Evolutionary conservation across 306 rosid species (phyloP), one percentile per base, ranked within the genome.

Genomic region (Glycine soja): DNA sequence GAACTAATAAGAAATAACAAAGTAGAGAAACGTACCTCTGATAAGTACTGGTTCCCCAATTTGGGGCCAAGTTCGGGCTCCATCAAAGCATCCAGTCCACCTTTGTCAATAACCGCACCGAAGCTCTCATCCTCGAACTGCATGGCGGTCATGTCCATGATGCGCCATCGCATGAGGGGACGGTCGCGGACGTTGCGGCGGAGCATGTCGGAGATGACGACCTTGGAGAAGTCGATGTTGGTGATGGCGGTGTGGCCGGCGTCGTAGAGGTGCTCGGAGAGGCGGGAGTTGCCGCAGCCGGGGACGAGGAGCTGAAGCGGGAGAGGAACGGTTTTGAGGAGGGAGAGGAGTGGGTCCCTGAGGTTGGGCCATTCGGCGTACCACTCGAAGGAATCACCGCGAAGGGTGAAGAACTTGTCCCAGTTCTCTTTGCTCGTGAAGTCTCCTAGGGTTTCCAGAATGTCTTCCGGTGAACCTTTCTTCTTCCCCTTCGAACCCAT

Each of bases 11-110:
- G 38, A 4, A 36, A 36, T 36, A 36, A 36, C 4, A 36, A 36
- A 36, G 4, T 36, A 36, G 38, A 36, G 38, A 36, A 36, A 36
- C 40, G 40, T 36, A 36, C 99, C 99, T 95, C 96, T 0, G 92
- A 85, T 30, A 95, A 86, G 86, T 91, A 95, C 82, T 86, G 91
- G 61, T 77, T 88, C 66, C 99, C 99, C 62, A 95, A 68, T 78
- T 86, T 89, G 12, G 96, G 80, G n/a, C 99, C 99, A 72, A 80
- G 88, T 75, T 93, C 90, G 5, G 99, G 99, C 84, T 95, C 99
- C 99, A 93, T 95, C 52, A 95, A 82, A 79, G 99, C 99, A 83
- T 95, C 99, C 88, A 95, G 82, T 63, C 97, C 99, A 74, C 99
- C 99, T 88, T 95, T 95, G 78, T 95, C 99, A 78, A 95, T 71